Conservation (phyloP, 108 stramenopile species). For the Nitzschia putrida region DNA sequence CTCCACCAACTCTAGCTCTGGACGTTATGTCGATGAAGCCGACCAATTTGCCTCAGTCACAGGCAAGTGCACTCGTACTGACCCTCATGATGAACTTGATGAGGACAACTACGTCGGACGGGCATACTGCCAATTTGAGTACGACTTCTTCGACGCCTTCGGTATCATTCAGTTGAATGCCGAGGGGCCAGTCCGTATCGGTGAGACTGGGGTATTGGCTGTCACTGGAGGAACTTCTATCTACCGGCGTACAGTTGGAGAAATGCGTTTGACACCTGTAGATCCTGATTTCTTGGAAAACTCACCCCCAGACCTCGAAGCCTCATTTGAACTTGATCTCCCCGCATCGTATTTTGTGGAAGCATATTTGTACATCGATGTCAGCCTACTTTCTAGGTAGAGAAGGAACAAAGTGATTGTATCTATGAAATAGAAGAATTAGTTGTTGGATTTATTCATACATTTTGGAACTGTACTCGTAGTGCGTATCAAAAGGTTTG, state of each 20-base stretch:
- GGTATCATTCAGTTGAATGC: constrained; percentile 15
- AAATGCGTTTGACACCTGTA: constrained; percentile 18
- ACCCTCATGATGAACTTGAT: constrained; percentile 17
- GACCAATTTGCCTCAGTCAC: constrained; percentile 19
- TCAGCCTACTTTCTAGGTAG: neutral
- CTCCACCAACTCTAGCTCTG: neutral
- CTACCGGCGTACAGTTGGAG: constrained; percentile 28
- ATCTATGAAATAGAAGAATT: too few species aligned
- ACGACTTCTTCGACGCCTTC: constrained; percentile 8
- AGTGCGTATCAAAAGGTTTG: too few species aligned
- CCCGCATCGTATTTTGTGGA: constrained; percentile 27
- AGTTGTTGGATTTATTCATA: too few species aligned
- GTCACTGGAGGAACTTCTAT: constrained; percentile 39
- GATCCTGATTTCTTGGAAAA: neutral
- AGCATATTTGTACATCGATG: constrained; percentile 23
- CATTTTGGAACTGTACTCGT: too few species aligned
- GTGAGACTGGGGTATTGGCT: constrained; percentile 10
- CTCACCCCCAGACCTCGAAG: neutral
- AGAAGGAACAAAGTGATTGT: too few species aligned
- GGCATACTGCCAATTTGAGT: constrained; percentile 34
- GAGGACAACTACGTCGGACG: constrained; percentile 16
- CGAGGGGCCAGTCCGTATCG: constrained; percentile 19
- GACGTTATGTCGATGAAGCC: constrained; percentile 11
- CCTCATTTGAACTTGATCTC: constrained; percentile 9
- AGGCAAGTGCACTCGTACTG: constrained; percentile 33